Conservation (phyloP, 1,139 yeast species). For the Kazachstania sp. region DNA sequence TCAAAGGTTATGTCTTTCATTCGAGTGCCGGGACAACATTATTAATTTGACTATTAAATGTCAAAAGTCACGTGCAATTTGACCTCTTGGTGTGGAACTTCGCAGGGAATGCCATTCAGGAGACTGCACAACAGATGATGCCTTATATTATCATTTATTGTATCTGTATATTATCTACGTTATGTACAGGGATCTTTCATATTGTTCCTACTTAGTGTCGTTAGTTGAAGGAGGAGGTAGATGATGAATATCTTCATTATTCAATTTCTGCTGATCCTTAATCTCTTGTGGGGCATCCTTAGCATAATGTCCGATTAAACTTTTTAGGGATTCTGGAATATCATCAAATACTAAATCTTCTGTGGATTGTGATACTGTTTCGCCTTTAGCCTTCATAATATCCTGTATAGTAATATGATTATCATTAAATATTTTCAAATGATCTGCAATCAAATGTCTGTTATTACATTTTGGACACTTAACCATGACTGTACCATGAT, state of each 20-base stretch:
- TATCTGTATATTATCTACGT: too few species aligned
- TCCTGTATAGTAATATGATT: slow-evolving; percentile 64
- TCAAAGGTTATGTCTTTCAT: not conserved
- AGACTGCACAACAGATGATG: not conserved
- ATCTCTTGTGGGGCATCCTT: slow-evolving; percentile 48
- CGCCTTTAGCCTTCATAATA: slow-evolving; percentile 69
- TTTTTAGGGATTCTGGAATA: slow-evolving; percentile 56
- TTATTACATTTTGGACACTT: slow-evolving; percentile 88
- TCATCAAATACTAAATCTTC: slow-evolving; percentile 65
- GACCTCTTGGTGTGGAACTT: not conserved
- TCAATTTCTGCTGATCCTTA: slow-evolving; percentile 10
- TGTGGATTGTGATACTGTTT: slow-evolving; percentile 51
- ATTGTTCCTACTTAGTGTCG: not conserved
- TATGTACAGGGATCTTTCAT: not conserved
- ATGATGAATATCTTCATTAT: slow-evolving; percentile 15
- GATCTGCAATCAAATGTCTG: slow-evolving; percentile 90
- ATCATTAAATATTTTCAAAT: slow-evolving; percentile 75
- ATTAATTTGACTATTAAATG: too few species aligned
- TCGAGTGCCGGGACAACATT: not conserved
- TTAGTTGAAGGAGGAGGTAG: slow-evolving; percentile 10
- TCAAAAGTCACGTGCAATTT: not conserved
- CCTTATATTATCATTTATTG: too few species aligned
- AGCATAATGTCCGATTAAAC: slow-evolving; percentile 53
- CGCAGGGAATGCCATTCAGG: not conserved
- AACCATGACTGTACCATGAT: slow-evolving; percentile 75